Conservation (phyloP, 1,284 basidiomycete genomes). For the Takashimella tepidaria region DNA sequence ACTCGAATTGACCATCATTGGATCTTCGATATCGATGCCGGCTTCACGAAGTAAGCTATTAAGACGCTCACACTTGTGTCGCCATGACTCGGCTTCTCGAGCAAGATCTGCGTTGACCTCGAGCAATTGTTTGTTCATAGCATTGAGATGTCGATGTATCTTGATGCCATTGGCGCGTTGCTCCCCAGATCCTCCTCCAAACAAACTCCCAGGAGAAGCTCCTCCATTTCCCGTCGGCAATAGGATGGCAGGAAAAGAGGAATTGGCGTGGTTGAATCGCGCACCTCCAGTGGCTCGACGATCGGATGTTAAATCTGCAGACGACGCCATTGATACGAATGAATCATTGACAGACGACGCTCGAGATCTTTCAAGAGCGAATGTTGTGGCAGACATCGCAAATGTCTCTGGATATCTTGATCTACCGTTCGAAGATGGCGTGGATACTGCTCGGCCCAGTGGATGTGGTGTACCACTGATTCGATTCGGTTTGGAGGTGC, state of each 20-base stretch:
- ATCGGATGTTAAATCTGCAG: constrained; percentile 44
- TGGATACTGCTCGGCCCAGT: constrained; percentile 19
- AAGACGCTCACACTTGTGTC: constrained; percentile 30
- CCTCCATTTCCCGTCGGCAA: constrained; percentile 21
- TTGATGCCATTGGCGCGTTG: constrained; percentile 41
- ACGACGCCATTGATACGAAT: constrained; percentile 44
- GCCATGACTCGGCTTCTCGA: constrained; percentile 39
- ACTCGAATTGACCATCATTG: neutral
- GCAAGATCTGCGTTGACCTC: constrained; percentile 40
- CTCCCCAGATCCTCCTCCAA: constrained; percentile 21
- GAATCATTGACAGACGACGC: constrained; percentile 30
- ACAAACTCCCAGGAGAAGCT: constrained; percentile 19
- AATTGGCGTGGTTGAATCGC: constrained; percentile 32
- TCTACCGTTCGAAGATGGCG: neutral
- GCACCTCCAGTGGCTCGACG: constrained; percentile 27
- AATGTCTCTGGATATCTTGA: neutral
- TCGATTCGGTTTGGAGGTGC: constrained; percentile 26
- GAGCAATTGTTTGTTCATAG: constrained; percentile 44
- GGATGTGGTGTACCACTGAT: constrained; percentile 37
- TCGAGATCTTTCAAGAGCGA: constrained; percentile 6
- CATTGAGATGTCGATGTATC: constrained; percentile 45
- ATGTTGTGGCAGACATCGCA: neutral
- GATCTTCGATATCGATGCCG: constrained; percentile 32
- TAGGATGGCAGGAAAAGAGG: constrained; percentile 39
- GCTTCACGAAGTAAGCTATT: constrained; percentile 23